These are phyloP conservation scores for Apiotrichum gamsii DNA, from an alignment of 1,284 basidiomycete genomes.

Conservation along the genomic window DNA sequence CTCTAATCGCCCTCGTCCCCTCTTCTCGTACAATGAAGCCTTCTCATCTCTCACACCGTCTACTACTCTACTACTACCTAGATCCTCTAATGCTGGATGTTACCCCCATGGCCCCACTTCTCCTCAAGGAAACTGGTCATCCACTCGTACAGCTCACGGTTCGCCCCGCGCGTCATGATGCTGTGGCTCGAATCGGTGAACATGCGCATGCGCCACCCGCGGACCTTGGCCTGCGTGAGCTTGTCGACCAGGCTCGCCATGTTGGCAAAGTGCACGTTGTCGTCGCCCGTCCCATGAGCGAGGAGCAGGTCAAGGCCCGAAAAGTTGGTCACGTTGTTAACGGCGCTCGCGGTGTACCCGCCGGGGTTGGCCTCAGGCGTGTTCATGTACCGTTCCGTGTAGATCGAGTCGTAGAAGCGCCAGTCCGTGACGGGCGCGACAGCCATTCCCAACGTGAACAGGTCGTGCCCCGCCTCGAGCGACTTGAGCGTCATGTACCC, in stretches of 20 bases:
- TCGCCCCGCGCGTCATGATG: conserved; percentile 66
- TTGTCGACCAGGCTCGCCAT: conserved; percentile 85
- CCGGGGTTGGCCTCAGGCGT: conserved; percentile 66
- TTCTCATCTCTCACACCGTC: too few relatives aligned
- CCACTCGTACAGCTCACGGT: conserved; percentile 78
- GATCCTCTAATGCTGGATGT: conserved; percentile 26
- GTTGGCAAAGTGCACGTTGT: conserved; percentile 89
- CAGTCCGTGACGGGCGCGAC: conserved; percentile 66
- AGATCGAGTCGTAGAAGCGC: conserved; percentile 62
- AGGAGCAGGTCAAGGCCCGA: conserved; percentile 66
- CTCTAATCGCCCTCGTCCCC: too few relatives aligned
- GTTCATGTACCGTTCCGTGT: conserved; percentile 94
- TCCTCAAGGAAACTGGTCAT: conserved; percentile 76
- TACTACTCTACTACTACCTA: too few relatives aligned
- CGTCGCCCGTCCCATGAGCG: conserved; percentile 88
- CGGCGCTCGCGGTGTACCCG: conserved; percentile 78
- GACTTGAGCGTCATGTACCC: conserved; percentile 90
- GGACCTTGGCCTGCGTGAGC: conserved; percentile 69
- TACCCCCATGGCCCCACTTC: conserved; percentile 83
- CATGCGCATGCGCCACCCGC: conserved; percentile 84
- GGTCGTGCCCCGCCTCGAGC: conserved; percentile 73
- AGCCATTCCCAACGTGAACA: conserved; percentile 70
- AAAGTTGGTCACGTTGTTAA: conserved; percentile 81
- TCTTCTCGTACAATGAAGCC: too few relatives aligned
- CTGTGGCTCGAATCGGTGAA: conserved; percentile 92